phyloP scores from a whole-genome alignment of 805 yeast genomes.

The Candida boidinii region DNA sequence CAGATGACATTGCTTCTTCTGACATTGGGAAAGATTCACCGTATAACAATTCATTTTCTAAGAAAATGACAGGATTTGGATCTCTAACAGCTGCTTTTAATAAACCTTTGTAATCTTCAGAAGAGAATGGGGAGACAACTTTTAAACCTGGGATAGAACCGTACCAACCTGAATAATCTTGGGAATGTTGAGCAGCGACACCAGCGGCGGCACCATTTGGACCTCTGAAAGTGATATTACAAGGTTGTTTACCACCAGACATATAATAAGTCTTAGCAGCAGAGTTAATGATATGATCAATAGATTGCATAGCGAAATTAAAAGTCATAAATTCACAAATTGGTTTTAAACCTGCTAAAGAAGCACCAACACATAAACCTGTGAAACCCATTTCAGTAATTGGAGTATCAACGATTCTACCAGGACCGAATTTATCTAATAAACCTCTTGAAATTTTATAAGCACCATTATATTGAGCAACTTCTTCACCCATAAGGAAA shows the following conservation, averaged over 20 bases:
- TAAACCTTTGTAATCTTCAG: slow-evolving; percentile 94
- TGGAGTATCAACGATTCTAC: slow-evolving; percentile 92
- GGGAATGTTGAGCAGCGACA: slow-evolving; percentile 99
- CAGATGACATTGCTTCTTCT: slow-evolving; percentile 83
- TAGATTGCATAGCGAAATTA: slow-evolving; percentile 99
- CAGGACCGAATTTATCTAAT: slow-evolving; percentile 90
- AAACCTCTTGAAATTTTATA: slow-evolving; percentile 95
- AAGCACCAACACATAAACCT: slow-evolving; percentile 91
- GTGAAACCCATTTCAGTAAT: slow-evolving; percentile 99
- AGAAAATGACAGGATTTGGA: slow-evolving; percentile 94
- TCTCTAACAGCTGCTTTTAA: slow-evolving; percentile 95
- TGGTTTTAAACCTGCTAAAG: slow-evolving; percentile 94
- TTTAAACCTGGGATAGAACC: slow-evolving; percentile 97
- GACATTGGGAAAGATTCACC: slow-evolving; percentile 86
- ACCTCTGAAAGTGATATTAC: slow-evolving; percentile 97
- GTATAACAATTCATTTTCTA: slow-evolving; percentile 93
- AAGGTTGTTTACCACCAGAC: slow-evolving; percentile 98
- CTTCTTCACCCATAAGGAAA: slow-evolving; percentile 97
- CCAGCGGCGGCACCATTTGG: slow-evolving; percentile 99
- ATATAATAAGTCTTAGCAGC: slow-evolving; percentile 98
- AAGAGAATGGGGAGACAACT: slow-evolving; percentile 90
- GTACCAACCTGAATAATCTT: slow-evolving; percentile 96
- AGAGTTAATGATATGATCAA: slow-evolving; percentile 96
- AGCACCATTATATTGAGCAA: slow-evolving; percentile 98
- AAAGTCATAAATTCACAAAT: slow-evolving; percentile 98